Evolutionary conservation across 352 stramenopile species (phyloP).

Genomic region (Pythium brachiatum): DNA sequence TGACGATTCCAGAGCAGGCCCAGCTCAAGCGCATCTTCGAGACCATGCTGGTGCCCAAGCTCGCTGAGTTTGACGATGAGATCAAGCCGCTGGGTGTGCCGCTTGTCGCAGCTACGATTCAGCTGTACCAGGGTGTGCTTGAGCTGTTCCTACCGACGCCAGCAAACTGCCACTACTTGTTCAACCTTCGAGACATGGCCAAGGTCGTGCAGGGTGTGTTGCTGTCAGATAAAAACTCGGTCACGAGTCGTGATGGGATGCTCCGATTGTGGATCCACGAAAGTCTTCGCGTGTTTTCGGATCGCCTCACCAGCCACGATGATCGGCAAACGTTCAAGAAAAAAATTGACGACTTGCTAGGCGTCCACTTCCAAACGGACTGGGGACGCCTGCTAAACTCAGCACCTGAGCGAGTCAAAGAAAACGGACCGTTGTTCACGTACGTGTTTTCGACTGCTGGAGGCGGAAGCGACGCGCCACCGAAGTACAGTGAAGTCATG

Average conservation of each 20-base stretch:
- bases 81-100: conserved; percentile 76
- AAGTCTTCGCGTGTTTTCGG: conserved; percentile 85
- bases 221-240: conserved; percentile 68
- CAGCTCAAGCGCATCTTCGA: conserved; percentile 89
- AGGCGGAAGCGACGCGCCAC: conserved; percentile 25
- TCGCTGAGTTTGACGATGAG: conserved; percentile 86
- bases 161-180: conserved; percentile 88
- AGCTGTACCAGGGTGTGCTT: conserved; percentile 82
- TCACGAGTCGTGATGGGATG: conserved; percentile 67
- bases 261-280: conserved; percentile 91
- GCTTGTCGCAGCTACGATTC: conserved; percentile 81
- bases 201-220: conserved; percentile 87
- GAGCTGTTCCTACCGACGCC: conserved; percentile 88
- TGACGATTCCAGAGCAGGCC: conserved; percentile 82
- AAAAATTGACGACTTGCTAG: conserved; percentile 75
- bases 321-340: conserved; percentile 90
- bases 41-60: conserved; percentile 84
- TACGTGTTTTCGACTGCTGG: conserved; percentile 64
- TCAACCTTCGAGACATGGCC: conserved; percentile 88
- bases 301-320: conserved; percentile 86
- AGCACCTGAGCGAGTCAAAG: conserved; percentile 66
- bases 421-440: conserved; percentile 79
- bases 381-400: conserved; percentile 60
- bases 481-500: conserved; percentile 75
- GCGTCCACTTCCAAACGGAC: conserved; percentile 77